phyloP scores from a whole-genome alignment of 1,284 basidiomycete species.

The Trichosporon sp. region DNA sequence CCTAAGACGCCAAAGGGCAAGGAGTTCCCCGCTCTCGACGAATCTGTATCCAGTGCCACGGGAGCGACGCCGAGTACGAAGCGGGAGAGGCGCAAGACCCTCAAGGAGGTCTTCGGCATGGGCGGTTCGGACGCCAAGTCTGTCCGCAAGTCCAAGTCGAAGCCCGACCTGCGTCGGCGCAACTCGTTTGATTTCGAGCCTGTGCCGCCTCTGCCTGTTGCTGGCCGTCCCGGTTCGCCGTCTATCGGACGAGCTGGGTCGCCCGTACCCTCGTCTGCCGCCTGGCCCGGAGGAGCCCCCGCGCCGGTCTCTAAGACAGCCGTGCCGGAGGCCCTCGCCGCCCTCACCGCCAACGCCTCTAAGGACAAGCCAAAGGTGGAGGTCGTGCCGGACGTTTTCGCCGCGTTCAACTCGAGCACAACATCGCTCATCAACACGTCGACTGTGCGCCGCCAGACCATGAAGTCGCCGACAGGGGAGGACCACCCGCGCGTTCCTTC shows the following conservation, averaged over 20 bases:
- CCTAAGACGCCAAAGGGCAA: slow-evolving; percentile 18
- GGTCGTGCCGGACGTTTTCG: slow-evolving; percentile 32
- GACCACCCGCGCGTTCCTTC: background rate
- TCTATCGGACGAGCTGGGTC: background rate
- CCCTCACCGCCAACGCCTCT: slow-evolving; percentile 27
- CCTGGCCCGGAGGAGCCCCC: slow-evolving; percentile 17
- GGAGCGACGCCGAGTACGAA: background rate
- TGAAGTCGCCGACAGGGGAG: slow-evolving; percentile 10
- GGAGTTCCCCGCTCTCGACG: slow-evolving; percentile 4
- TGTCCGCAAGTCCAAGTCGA: slow-evolving; percentile 29
- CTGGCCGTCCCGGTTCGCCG: background rate
- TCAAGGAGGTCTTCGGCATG: slow-evolving; percentile 30
- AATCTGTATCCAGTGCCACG: background rate
- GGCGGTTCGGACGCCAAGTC: slow-evolving; percentile 20
- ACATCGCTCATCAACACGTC: slow-evolving; percentile 10
- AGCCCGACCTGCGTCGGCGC: slow-evolving; percentile 25
- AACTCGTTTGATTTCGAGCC: slow-evolving; percentile 20
- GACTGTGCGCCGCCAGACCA: slow-evolving; percentile 18
- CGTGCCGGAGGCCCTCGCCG: slow-evolving; percentile 32
- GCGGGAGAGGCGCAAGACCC: slow-evolving; percentile 26
- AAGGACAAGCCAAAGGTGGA: slow-evolving; percentile 25
- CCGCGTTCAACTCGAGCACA: slow-evolving; percentile 29
- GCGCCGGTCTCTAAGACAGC: slow-evolving; percentile 17
- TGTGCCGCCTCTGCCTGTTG: slow-evolving; percentile 22
- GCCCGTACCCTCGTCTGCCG: slow-evolving; percentile 1